These are phyloP conservation scores for Penicillium steckii DNA, from an alignment of 495 filamentous ascomycete genomes.

Conservation along the genomic window DNA sequence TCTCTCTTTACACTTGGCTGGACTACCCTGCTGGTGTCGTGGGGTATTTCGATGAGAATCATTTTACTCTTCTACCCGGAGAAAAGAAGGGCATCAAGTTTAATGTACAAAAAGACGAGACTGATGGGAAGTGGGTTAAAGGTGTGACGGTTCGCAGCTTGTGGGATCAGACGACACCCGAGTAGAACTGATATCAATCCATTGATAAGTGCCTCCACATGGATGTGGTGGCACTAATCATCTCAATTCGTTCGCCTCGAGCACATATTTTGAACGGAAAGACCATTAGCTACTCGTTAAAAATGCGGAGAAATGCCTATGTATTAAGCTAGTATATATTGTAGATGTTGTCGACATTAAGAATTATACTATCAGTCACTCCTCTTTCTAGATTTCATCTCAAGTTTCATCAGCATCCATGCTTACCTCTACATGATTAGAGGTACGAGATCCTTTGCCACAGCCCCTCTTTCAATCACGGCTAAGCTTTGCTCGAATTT, in stretches of 20 bases:
- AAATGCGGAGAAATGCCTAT: too few relatives aligned
- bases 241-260: too few relatives aligned
- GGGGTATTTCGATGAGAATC: slow-evolving; percentile 61
- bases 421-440: too few relatives aligned
- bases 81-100: slow-evolving; percentile 51
- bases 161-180: slow-evolving; percentile 57
- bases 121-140: slow-evolving; percentile 48
- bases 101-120: slow-evolving; percentile 48
- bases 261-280: too few relatives aligned
- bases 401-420: too few relatives aligned
- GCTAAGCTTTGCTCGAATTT: slow-evolving; percentile 22
- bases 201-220: too few relatives aligned
- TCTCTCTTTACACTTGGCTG: slow-evolving; percentile 69
- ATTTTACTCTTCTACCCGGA: slow-evolving; percentile 55
- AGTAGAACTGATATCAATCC: background rate
- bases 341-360: too few relatives aligned
- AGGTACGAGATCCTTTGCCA: background rate
- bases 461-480: slow-evolving; percentile 5
- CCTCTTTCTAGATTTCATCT: too few relatives aligned
- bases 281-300: too few relatives aligned
- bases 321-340: too few relatives aligned
- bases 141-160: slow-evolving; percentile 60
- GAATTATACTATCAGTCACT: too few relatives aligned
- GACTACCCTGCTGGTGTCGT: slow-evolving; percentile 57
- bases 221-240: too few relatives aligned